These are phyloP conservation scores for Triglochin maritima DNA, from an alignment of 106 monocot genomes.

Conservation along the genomic window DNA sequence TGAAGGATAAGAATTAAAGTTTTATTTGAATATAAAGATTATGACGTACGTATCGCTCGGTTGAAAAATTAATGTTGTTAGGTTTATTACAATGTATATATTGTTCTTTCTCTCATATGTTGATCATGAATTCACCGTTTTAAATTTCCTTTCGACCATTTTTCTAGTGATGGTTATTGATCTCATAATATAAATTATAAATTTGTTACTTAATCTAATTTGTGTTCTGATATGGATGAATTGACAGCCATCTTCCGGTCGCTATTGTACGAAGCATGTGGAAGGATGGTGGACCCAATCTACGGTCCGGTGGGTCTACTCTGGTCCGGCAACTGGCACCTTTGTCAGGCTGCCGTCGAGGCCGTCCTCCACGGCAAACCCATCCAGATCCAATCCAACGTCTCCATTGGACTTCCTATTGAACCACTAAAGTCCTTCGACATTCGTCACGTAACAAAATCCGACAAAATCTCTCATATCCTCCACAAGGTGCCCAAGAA, in stretches of 20 bases:
- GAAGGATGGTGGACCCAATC: conserved; percentile 16
- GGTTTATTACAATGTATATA: too few species aligned
- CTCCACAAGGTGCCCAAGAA: background rate
- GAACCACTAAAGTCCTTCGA: conserved; percentile 16
- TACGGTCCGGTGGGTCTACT: conserved; percentile 16
- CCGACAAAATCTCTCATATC: background rate
- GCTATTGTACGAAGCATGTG: conserved; percentile 20
- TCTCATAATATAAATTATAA: too few species aligned
- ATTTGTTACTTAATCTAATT: background rate
- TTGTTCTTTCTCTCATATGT: too few species aligned
- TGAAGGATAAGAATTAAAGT: too few species aligned
- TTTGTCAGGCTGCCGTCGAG: conserved; percentile 20
- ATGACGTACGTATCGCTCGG: too few species aligned
- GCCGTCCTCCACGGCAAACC: conserved; percentile 18
- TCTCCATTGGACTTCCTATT: conserved; percentile 4
- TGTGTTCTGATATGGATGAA: background rate
- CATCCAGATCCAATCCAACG: conserved; percentile 12
- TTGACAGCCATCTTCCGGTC: conserved; percentile 14
- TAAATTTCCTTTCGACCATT: too few species aligned
- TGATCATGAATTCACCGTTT: too few species aligned
- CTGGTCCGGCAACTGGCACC: conserved; percentile 15
- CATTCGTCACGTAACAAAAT: background rate
- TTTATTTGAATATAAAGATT: too few species aligned
- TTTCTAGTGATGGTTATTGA: too few species aligned
- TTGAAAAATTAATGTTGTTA: too few species aligned